phyloP scores from a whole-genome alignment of 2,329 filamentous ascomycete genomes.

The Pleomassaria siparia region DNA sequence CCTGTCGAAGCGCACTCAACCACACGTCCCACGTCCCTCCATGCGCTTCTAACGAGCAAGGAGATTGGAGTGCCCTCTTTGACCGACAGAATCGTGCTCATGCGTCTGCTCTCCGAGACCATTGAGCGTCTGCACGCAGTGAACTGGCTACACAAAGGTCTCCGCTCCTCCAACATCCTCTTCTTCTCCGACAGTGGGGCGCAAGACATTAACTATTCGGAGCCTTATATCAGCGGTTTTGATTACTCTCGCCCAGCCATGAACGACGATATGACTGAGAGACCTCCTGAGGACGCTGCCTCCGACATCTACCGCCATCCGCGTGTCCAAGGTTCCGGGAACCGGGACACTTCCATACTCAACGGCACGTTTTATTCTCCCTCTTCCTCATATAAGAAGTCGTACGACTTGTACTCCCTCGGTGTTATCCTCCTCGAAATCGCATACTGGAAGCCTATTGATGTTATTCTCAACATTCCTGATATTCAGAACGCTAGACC shows the following conservation, averaged over 20 bases:
- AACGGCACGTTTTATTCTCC: background rate
- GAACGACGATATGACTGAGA: conserved; percentile 55
- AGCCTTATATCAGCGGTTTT: conserved; percentile 56
- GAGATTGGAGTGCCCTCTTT: conserved; percentile 47
- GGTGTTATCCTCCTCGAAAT: conserved; percentile 58
- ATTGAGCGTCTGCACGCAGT: conserved; percentile 58
- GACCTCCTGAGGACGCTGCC: conserved; percentile 47
- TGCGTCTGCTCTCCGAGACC: conserved; percentile 52
- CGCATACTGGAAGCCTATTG: conserved; percentile 55
- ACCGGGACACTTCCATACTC: conserved; percentile 23
- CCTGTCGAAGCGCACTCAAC: conserved; percentile 44
- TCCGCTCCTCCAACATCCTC: conserved; percentile 56
- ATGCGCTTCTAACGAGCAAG: conserved; percentile 47
- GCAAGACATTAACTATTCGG: conserved; percentile 39
- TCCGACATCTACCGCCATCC: conserved; percentile 58
- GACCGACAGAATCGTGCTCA: conserved; percentile 55
- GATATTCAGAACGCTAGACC: conserved; percentile 38
- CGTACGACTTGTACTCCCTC: conserved; percentile 56
- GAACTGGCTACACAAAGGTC: conserved; percentile 62
- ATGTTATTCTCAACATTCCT: conserved; percentile 47
- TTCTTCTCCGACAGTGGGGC: conserved; percentile 47
- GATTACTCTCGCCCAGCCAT: conserved; percentile 57
- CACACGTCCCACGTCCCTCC: conserved; percentile 51
- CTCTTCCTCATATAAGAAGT: conserved; percentile 46
- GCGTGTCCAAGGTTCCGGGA: conserved; percentile 41